Conservation (phyloP, 1,139 yeast genomes). For the Saccharomyces hybrid region DNA sequence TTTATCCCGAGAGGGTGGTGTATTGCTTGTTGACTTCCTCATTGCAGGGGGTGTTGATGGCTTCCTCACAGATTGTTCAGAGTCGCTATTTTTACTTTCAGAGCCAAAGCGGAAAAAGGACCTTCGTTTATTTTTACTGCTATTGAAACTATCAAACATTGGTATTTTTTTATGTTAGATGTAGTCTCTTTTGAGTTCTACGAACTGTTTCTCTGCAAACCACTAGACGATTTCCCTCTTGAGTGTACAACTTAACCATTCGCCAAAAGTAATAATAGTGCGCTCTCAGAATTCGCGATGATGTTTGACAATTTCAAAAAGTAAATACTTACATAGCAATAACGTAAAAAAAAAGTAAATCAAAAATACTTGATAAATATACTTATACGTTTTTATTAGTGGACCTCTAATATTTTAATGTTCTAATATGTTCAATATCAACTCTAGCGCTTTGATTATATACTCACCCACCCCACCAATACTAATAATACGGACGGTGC, state of each 20-base stretch:
- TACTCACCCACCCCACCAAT: slow-evolving; percentile 33
- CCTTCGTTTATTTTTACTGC: slow-evolving; percentile 15
- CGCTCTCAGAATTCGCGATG: not conserved
- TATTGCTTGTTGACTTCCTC: not conserved
- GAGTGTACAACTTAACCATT: not conserved
- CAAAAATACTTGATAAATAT: not conserved
- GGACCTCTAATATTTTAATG: not conserved
- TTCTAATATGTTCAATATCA: slow-evolving; percentile 18
- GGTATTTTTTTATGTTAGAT: not conserved
- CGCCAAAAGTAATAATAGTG: not conserved
- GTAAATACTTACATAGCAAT: not conserved
- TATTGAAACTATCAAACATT: slow-evolving; percentile 17
- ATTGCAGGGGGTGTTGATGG: not conserved
- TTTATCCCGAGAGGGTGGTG: not conserved
- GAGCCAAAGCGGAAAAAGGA: slow-evolving; percentile 25
- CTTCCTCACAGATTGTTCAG: not conserved
- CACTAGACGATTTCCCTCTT: not conserved
- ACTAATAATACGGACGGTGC: slow-evolving; percentile 28
- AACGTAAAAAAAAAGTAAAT: not conserved
- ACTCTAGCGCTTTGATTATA: slow-evolving; percentile 22
- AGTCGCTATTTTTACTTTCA: slow-evolving; percentile 6
- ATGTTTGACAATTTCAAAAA: not conserved
- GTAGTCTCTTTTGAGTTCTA: not conserved
- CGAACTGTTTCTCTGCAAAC: not conserved
- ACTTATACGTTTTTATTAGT: not conserved